These are phyloP conservation scores for Cordyceps militaris DNA, from an alignment of 2,329 filamentous ascomycete species.

Conservation along the genomic window DNA sequence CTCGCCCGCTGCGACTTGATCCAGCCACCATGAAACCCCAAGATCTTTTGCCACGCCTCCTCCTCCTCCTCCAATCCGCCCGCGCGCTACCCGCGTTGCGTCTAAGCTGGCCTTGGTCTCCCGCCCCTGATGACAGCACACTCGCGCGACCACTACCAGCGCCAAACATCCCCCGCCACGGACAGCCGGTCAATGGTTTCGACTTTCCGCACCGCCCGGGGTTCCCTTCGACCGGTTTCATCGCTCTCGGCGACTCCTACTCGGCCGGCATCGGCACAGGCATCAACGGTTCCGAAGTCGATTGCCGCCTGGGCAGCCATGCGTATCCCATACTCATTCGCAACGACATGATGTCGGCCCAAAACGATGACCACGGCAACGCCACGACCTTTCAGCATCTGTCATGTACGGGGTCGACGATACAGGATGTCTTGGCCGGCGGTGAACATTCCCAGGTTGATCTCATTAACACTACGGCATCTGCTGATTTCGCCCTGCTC, in stretches of 20 bases:
- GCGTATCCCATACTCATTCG: conserved; percentile 36
- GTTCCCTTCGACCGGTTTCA: conserved; percentile 26
- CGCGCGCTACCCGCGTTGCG: neutral
- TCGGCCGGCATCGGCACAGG: conserved; percentile 42
- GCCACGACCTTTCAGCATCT: conserved; percentile 35
- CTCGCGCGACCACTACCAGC: neutral
- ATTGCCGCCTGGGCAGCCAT: conserved; percentile 35
- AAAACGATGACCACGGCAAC: conserved; percentile 16
- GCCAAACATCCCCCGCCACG: neutral
- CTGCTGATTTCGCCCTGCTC: conserved; percentile 36
- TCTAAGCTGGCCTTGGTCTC: conserved; percentile 8
- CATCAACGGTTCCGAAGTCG: conserved; percentile 32
- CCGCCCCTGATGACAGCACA: neutral
- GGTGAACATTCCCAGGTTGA: conserved; percentile 35
- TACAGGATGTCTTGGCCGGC: conserved; percentile 32
- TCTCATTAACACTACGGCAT: conserved; percentile 29
- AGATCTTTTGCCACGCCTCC: neutral
- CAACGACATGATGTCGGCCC: conserved; percentile 25
- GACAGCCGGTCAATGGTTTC: conserved; percentile 1
- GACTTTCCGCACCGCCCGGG: conserved; percentile 15
- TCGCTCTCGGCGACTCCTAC: conserved; percentile 40
- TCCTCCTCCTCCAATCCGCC: neutral
- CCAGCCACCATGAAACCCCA: neutral
- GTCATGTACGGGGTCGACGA: conserved; percentile 40
- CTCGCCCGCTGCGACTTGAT: neutral